Evolutionary conservation across 495 filamentous ascomycete genomes (phyloP).

Genomic region (Xylaria grammica): DNA sequence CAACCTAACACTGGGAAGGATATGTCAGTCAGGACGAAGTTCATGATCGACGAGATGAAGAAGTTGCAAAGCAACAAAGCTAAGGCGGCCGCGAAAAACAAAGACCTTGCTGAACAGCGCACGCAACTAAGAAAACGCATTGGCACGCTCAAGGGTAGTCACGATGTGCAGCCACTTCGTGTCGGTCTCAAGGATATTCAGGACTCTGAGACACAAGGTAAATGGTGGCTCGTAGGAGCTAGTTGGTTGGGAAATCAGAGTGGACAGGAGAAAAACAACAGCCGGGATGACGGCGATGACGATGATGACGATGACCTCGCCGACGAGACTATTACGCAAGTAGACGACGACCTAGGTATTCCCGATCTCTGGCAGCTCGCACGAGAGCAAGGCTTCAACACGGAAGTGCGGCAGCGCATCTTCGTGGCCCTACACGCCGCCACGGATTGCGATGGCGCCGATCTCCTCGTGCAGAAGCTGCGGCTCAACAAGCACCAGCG

Average conservation of each 20-base stretch:
- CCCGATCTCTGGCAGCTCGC: constrained; percentile 76
- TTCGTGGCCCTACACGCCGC: constrained; percentile 92
- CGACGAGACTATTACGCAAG: constrained; percentile 38
- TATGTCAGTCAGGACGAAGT: constrained; percentile 87
- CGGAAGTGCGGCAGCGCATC: constrained; percentile 87
- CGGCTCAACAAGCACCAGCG: constrained; percentile 84
- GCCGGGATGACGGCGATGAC: constrained; percentile 23
- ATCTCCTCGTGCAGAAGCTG: constrained; percentile 77
- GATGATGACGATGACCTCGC: constrained; percentile 34
- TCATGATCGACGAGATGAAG: constrained; percentile 97
- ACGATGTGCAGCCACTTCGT: constrained; percentile 68
- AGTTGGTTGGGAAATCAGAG: constrained; percentile 73
- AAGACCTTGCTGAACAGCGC: constrained; percentile 35
- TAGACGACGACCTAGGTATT: constrained; percentile 58
- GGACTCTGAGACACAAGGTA: constrained; percentile 82
- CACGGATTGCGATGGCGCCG: constrained; percentile 81
- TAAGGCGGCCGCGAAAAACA: constrained; percentile 64
- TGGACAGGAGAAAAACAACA: constrained; percentile 12
- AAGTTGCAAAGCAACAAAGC: constrained; percentile 92
- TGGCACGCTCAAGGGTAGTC: constrained; percentile 27
- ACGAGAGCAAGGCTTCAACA: constrained; percentile 89
- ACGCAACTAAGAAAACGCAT: constrained; percentile 36
- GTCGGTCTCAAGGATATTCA: constrained; percentile 80
- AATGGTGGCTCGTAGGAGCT: constrained; percentile 97
- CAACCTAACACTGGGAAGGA: constrained; percentile 71